phyloP scores from a whole-genome alignment of 1,284 basidiomycete genomes.

The Puccinia hordei region DNA sequence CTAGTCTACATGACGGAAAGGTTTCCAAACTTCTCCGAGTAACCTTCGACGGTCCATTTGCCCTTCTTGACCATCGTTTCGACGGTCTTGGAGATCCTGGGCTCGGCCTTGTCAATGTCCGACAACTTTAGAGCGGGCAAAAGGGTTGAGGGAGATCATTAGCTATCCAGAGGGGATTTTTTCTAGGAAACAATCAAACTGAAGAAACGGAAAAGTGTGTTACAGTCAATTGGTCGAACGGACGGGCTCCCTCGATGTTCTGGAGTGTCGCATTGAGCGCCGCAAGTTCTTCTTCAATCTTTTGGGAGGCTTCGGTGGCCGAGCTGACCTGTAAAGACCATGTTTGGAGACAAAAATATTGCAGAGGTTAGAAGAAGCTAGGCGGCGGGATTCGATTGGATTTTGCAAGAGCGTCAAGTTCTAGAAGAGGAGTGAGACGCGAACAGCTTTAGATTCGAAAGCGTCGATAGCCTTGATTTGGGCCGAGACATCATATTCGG shows the following conservation, averaged over 20 bases:
- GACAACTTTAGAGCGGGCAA: constrained; percentile 65
- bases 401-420: background rate
- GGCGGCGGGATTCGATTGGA: background rate
- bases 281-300: constrained; percentile 89
- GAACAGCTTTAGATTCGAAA: constrained; percentile 93
- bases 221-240: constrained; percentile 95
- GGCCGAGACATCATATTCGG: constrained; percentile 88
- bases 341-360: background rate
- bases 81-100: constrained; percentile 85
- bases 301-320: constrained; percentile 84
- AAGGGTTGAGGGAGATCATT: background rate
- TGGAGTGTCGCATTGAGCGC: constrained; percentile 89
- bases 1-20: constrained; percentile 75
- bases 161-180: background rate
- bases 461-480: constrained; percentile 95
- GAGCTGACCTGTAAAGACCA: constrained; percentile 71
- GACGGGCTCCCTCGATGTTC: constrained; percentile 96
- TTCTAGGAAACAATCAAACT: constrained; percentile 50
- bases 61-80: constrained; percentile 99
- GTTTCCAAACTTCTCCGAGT: constrained; percentile 92
- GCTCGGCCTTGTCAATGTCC: constrained; percentile 89
- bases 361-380: background rate
- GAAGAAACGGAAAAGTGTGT: constrained; percentile 54
- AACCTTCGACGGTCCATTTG: constrained; percentile 89
- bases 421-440: constrained; percentile 57